These are phyloP conservation scores for Hypomontagnella monticulosa DNA, from an alignment of 495 filamentous ascomycete species.

Conservation along the genomic window DNA sequence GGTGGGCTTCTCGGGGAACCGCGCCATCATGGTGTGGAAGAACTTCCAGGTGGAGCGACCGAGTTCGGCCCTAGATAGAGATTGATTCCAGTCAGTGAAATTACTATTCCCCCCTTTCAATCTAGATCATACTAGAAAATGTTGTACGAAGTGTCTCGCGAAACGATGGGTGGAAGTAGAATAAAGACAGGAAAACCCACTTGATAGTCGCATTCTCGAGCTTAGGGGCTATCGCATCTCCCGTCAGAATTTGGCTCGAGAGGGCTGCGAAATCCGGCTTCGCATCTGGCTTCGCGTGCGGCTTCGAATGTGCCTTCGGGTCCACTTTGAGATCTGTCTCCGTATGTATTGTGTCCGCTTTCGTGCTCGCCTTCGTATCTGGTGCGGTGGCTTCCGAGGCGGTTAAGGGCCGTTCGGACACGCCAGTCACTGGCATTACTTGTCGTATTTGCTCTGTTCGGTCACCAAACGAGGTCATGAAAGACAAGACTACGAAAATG, in stretches of 20 bases:
- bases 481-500: constrained; percentile 41
- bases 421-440: constrained; percentile 20
- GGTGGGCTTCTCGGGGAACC: constrained; percentile 88
- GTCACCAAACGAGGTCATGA: constrained; percentile 41
- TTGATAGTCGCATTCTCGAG: constrained; percentile 93
- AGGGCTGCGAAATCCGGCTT: constrained; percentile 41
- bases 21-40: constrained; percentile 93
- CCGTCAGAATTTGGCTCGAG: constrained; percentile 65
- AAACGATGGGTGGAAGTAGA: not conserved
- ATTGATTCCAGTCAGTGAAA: constrained; percentile 24
- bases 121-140: not conserved
- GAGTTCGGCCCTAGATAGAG: constrained; percentile 75
- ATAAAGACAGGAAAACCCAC: constrained; percentile 66
- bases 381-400: constrained; percentile 2
- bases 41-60: constrained; percentile 91
- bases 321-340: constrained; percentile 5
- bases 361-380: constrained; percentile 1
- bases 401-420: constrained; percentile 17
- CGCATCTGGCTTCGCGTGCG: constrained; percentile 6
- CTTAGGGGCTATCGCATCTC: constrained; percentile 85
- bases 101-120: not conserved
- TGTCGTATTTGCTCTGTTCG: constrained; percentile 32
- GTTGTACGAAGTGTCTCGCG: constrained; percentile 23
- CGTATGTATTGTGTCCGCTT: constrained; percentile 2
- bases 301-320: not conserved